Conservation (phyloP, 176 grass and related monocot species). For the Musa acuminata region DNA sequence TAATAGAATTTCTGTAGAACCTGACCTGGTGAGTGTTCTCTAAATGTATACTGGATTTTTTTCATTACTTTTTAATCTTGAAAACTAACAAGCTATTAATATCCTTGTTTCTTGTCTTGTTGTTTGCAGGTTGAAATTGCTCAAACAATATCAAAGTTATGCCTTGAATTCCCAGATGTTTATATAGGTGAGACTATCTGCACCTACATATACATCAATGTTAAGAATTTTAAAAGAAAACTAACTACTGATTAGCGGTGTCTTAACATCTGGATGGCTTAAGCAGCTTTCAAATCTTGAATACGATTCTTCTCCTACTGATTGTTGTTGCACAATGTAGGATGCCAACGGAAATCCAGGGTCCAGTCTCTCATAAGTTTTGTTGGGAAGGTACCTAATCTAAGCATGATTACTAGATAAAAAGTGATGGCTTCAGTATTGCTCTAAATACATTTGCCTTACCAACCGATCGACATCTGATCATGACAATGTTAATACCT, state of each 20-base stretch:
- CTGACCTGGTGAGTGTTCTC: background rate
- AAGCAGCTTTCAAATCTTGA: background rate
- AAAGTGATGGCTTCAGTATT: background rate
- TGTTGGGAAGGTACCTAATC: conserved; percentile 62
- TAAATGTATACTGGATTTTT: conserved; percentile 1
- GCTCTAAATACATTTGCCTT: background rate
- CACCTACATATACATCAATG: background rate
- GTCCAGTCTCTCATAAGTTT: conserved; percentile 47
- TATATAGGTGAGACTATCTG: conserved; percentile 51
- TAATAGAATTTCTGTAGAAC: background rate
- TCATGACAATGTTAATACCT: background rate
- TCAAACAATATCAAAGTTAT: conserved; percentile 52
- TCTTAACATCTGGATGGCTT: background rate
- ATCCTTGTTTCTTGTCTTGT: conserved; percentile 4
- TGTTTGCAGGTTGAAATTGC: conserved; percentile 59
- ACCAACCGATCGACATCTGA: background rate
- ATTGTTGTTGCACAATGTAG: conserved; percentile 40
- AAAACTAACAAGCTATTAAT: background rate
- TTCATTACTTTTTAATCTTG: conserved; percentile 5
- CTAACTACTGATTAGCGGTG: background rate
- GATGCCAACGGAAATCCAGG: conserved; percentile 57
- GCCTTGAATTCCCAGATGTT: conserved; percentile 82
- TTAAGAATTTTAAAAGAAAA: background rate
- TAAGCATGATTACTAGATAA: background rate
- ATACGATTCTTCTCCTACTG: conserved; percentile 7